A percentile compares a stretch with the other conserved stretches of the same genome.
Evolutionary conservation across 139 green algal genomes (phyloP).

Genomic region (Volvox africanus): DNA sequence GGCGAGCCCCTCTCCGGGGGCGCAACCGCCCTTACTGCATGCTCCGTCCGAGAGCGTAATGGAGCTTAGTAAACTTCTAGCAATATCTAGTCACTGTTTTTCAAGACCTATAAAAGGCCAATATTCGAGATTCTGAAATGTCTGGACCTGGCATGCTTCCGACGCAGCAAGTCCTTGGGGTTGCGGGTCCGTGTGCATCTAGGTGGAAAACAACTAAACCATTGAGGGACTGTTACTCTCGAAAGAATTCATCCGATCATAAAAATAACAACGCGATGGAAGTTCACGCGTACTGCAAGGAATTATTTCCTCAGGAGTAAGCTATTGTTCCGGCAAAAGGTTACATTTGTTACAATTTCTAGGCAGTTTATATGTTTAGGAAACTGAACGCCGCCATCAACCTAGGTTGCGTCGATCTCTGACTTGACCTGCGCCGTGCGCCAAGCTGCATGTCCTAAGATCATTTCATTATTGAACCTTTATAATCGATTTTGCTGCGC

Average conservation of each 20-base stretch:
- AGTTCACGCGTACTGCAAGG: too few species aligned
- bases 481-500: background rate
- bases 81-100: background rate
- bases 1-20: conserved; percentile 4
- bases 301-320: too few species aligned
- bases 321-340: too few species aligned
- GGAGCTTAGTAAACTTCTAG: background rate
- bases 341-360: background rate
- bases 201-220: too few species aligned
- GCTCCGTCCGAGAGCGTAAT: background rate
- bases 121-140: background rate
- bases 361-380: background rate
- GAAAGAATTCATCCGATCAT: too few species aligned
- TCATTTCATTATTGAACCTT: too few species aligned
- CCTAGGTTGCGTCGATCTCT: background rate
- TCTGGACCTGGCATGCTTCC: conserved; percentile 3
- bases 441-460: background rate
- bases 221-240: too few species aligned
- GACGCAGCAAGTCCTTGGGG: conserved; percentile 18
- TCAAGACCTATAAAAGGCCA: background rate
- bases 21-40: conserved; percentile 15
- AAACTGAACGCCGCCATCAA: background rate
- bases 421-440: background rate
- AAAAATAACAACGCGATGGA: too few species aligned
- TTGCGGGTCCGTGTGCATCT: background rate